phyloP scores from a whole-genome alignment of 768 basidiomycete species.

The Lactarius evosmus region DNA sequence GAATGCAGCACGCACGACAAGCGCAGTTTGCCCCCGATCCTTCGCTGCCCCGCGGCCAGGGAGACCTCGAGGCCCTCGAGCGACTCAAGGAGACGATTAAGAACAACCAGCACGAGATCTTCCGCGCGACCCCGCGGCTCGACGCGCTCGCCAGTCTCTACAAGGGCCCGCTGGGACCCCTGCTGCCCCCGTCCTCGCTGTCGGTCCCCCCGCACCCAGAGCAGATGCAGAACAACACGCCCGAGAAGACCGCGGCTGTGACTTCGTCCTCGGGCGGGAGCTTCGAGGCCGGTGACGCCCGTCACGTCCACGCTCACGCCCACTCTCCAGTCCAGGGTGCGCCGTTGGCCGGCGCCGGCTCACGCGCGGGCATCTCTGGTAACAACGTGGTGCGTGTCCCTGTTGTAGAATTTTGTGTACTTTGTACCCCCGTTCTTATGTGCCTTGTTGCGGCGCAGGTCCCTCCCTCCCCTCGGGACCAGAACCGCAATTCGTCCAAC shows the following conservation, averaged over 20 bases:
- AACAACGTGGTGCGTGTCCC: slow-evolving; percentile 3
- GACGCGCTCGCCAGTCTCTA: slow-evolving; percentile 61
- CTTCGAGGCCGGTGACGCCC: slow-evolving; percentile 12
- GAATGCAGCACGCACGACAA: slow-evolving; percentile 21
- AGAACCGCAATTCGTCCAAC: background rate
- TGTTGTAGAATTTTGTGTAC: background rate
- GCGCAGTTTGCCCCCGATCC: slow-evolving; percentile 20
- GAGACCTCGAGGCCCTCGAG: slow-evolving; percentile 71
- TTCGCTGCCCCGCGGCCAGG: slow-evolving; percentile 49
- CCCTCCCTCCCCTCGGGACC: slow-evolving; percentile 8
- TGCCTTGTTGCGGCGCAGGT: background rate
- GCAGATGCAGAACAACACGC: slow-evolving; percentile 29
- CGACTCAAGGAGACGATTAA: slow-evolving; percentile 72
- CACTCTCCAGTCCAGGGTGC: background rate
- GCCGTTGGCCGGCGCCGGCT: background rate
- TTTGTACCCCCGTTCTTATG: background rate
- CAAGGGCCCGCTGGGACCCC: slow-evolving; percentile 45
- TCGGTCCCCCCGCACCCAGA: slow-evolving; percentile 39
- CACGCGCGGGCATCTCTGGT: background rate
- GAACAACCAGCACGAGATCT: slow-evolving; percentile 68
- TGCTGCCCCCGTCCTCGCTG: slow-evolving; percentile 21
- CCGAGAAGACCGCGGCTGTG: slow-evolving; percentile 23
- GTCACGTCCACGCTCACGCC: background rate
- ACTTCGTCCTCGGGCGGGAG: background rate
- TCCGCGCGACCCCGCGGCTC: slow-evolving; percentile 63